phyloP scores from a whole-genome alignment of 495 filamentous ascomycete genomes.

The Penicillium steckii region DNA sequence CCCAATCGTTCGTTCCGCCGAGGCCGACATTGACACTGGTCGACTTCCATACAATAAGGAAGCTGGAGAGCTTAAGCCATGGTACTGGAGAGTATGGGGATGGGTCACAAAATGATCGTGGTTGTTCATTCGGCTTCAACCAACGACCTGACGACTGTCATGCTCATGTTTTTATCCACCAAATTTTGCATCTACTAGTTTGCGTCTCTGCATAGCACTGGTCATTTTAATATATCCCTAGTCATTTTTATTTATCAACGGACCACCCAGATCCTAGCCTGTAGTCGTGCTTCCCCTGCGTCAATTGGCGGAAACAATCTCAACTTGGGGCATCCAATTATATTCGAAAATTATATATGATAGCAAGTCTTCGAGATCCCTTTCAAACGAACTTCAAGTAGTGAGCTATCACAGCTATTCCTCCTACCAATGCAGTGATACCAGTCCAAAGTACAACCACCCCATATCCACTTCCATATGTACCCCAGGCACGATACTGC shows the following conservation, averaged over 20 bases:
- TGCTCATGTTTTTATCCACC: no score
- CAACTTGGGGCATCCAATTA: no score
- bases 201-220: no score
- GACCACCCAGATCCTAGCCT: no score
- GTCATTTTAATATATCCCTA: no score
- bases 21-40: constrained; percentile 45
- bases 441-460: constrained; percentile 42
- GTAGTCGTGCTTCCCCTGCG: no score
- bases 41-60: constrained; percentile 32
- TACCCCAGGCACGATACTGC: constrained; percentile 15
- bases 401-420: constrained; percentile 27
- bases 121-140: background rate
- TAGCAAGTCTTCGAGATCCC: background rate
- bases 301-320: no score
- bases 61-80: constrained; percentile 22
- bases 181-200: background rate
- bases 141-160: background rate
- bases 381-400: constrained; percentile 17
- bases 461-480: constrained; percentile 42
- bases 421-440: constrained; percentile 37
- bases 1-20: constrained; percentile 25
- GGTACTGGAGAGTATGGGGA: constrained; percentile 25
- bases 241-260: no score
- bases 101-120: constrained; percentile 21
- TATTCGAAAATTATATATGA: no score